Percentiles rank a stretch among this genome's conserved stretches.
These are phyloP conservation scores for Entomortierella lignicola DNA, from an alignment of 192 early-diverging fungal genomes.

Conservation along the genomic window DNA sequence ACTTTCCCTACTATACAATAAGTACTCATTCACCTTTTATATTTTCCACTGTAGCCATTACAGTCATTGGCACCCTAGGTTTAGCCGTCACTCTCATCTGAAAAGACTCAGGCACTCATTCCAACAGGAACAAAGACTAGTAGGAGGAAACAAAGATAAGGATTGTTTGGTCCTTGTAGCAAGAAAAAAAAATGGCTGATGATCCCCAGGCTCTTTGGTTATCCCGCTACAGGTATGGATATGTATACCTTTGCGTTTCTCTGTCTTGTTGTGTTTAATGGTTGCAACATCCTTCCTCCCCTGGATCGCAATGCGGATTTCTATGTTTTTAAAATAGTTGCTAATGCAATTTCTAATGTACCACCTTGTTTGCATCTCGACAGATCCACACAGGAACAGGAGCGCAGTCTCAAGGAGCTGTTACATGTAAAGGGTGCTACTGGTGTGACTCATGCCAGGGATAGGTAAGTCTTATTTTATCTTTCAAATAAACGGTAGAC, in stretches of 20 bases:
- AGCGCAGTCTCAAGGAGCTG: constrained; percentile 36
- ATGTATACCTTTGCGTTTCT: neutral
- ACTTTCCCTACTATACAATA: no score
- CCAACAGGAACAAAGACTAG: no score
- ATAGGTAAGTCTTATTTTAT: constrained; percentile 31
- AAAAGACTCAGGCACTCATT: no score
- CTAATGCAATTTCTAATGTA: no score
- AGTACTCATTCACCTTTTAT: no score
- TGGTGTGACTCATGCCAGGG: constrained; percentile 46
- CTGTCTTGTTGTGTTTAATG: no score
- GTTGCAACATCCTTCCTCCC: neutral
- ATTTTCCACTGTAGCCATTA: no score
- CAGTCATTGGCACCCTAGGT: no score
- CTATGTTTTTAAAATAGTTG: neutral
- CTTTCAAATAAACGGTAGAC: neutral
- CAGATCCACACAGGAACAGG: constrained; percentile 48
- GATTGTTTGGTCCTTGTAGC: neutral
- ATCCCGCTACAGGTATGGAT: constrained; percentile 35
- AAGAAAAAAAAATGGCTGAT: constrained; percentile 19
- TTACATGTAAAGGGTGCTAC: constrained; percentile 43
- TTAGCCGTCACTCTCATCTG: no score
- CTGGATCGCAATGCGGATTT: neutral
- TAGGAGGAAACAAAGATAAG: no score
- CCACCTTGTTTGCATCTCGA: no score
- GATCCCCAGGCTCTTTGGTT: constrained; percentile 48